phyloP scores from a whole-genome alignment of 768 basidiomycete genomes.

The Pleurotus sapidus region DNA sequence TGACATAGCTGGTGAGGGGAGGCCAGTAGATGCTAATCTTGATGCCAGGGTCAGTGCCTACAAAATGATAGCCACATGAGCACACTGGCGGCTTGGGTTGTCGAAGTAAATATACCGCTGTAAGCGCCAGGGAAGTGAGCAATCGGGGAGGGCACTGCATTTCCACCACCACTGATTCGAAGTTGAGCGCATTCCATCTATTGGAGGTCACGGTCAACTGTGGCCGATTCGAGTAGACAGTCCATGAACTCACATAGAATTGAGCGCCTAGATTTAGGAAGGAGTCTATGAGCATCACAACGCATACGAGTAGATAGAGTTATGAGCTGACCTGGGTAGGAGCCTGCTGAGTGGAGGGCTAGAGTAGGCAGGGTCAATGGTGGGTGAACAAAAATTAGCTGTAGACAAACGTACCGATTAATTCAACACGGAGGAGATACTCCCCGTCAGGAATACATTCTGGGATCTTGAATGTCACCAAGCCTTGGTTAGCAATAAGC shows the following conservation, averaged over 20 bases:
- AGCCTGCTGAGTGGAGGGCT: slow-evolving; percentile 3
- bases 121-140: slow-evolving; percentile 3
- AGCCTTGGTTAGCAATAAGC: slow-evolving; percentile 37
- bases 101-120: neutral
- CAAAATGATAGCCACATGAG: neutral
- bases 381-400: neutral
- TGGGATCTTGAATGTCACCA: slow-evolving; percentile 32
- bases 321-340: neutral
- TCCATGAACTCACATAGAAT: neutral
- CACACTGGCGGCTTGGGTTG: too few species aligned
- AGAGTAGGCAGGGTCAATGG: neutral
- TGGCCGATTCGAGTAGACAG: neutral
- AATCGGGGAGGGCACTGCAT: neutral
- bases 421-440: slow-evolving; percentile 9
- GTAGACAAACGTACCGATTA: neutral
- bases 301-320: too few species aligned
- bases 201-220: too few species aligned
- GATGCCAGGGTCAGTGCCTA: slow-evolving; percentile 5
- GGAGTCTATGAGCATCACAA: neutral
- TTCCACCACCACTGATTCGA: neutral
- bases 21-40: neutral
- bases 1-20: slow-evolving; percentile 1
- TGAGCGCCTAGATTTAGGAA: neutral
- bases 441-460: slow-evolving; percentile 14
- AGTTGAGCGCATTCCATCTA: slow-evolving; percentile 4